Base-by-base conservation (phyloP, 1,284 basidiomycete species). In the Ustilago vetiveriae region DNA sequence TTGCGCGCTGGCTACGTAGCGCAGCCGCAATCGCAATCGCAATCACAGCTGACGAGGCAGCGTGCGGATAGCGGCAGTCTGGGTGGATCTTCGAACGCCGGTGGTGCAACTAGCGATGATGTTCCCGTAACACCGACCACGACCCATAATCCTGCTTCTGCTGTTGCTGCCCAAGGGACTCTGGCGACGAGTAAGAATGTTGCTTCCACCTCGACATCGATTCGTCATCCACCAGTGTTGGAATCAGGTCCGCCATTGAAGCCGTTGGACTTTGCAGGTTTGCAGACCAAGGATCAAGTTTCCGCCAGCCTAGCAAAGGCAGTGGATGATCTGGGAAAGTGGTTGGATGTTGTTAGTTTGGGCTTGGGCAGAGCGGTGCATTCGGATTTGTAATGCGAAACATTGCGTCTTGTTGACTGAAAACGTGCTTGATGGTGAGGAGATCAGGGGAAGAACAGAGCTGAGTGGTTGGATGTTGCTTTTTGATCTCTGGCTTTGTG, bases 281-380 rank as follows among this genome's bases (percentile, higher is more conserved):
- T 93, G 35, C 85, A 88, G 51, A 83, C 84, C 16, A 85, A 85
- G 32, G 89, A 90, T 27, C 85, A 85, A 30, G 89, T 90, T 0
- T 90, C 91, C 69, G 83, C 84, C 1, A 89, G 90, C 76, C 85
- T 97, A 35, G 88, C 88, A 32, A 84, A 85, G 42, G 91, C 90
- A 1, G 88, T 96, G 8, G 89, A 90, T 56, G 89, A 92, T 72
- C 86, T 98, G 38, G 86, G 88, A 3, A 85, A 87, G 67, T 96
- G 92, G 92, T 83, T 98, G 50, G 86, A 88, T 4, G 85, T 89
- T 0, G 87, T 96, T 1, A 90, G 46, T 86, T 85, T 42, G 84
- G 94, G 72, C 0, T 48, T 76, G 24, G 59, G 58, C 4, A 33
- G 59, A 6, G 74, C 72, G 23, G 47, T 76, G 11, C 51, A 63